A percentile compares a stretch with the other conserved stretches of the same genome.
These are phyloP conservation scores for Trypanosoma melophagium DNA, from an alignment of 208 protist genomes.

Conservation along the genomic window DNA sequence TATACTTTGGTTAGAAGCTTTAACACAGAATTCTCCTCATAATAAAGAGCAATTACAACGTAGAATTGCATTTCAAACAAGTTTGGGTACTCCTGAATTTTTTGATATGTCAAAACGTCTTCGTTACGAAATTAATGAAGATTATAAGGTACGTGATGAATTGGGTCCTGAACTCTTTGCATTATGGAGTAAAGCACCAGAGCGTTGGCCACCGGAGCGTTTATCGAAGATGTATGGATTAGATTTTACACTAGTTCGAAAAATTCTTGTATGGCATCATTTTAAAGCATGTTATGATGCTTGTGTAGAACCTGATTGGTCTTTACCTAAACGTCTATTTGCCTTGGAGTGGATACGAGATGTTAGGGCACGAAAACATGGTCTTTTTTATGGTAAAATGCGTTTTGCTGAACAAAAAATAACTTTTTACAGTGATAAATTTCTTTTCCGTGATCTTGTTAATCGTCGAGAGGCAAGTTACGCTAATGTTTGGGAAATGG, in stretches of 20 bases:
- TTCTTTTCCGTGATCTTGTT: slow-evolving; percentile 91
- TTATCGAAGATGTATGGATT: slow-evolving; percentile 93
- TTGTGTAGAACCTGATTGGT: slow-evolving; percentile 93
- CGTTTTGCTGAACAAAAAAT: slow-evolving; percentile 94
- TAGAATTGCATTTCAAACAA: slow-evolving; percentile 89
- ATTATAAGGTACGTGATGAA: slow-evolving; percentile 94
- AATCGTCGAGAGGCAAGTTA: slow-evolving; percentile 93
- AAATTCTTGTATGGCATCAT: slow-evolving; percentile 93
- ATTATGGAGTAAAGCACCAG: slow-evolving; percentile 91
- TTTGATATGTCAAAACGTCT: slow-evolving; percentile 92
- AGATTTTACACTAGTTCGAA: slow-evolving; percentile 90
- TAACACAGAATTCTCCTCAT: slow-evolving; percentile 88
- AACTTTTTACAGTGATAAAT: slow-evolving; percentile 93
- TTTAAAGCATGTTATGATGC: slow-evolving; percentile 94
- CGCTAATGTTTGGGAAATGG: slow-evolving; percentile 94
- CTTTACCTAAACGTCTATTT: slow-evolving; percentile 91
- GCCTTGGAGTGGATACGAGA: slow-evolving; percentile 92
- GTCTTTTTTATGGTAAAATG: slow-evolving; percentile 91
- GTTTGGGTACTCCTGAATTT: slow-evolving; percentile 91
- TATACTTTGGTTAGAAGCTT: slow-evolving; percentile 88
- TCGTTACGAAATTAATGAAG: slow-evolving; percentile 92
- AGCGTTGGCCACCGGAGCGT: slow-evolving; percentile 93
- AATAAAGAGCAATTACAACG: slow-evolving; percentile 89
- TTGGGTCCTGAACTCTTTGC: slow-evolving; percentile 92
- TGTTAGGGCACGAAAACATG: slow-evolving; percentile 87